Base-by-base conservation (phyloP, 768 basidiomycete genomes). In the Phlegmacium glaucopus region DNA sequence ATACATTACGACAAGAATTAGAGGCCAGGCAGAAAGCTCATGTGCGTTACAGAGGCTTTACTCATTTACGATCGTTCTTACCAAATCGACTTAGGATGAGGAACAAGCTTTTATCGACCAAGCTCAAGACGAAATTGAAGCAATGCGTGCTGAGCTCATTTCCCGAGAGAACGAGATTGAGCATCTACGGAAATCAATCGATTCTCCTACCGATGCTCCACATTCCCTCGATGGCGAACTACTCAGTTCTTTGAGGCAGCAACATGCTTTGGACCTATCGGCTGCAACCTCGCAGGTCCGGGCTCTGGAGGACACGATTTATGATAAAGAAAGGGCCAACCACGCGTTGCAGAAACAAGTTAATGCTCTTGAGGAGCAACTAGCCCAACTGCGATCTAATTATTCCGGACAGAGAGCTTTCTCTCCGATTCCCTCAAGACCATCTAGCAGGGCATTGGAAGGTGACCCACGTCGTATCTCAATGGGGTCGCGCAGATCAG, bases 241-340 rank as follows among this genome's bases (percentile, higher is more conserved):
- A 70, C 63, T 90, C 15, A 76, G 78, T 47, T 79, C 83, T 18
- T 65, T 87, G 28, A 74, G 74, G 57, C 87, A 91, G 58, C 86
- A 90, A 53, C 87, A 91, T 57, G 75, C 78, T 10, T 77, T 94
- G 48, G 90, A 92, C 49, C 74, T 94, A 6, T 93, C 90, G 29
- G 71, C 80, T 9, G 82, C 90, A 4, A 88, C 88, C 29, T 88
- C 87, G 0, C 82, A 83, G 60, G 85, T 94, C 42, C 81, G 92
- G 9, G 76, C 79, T 4, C 72, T 93, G 57, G 90, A 94, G 65
- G 79, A 80, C 9, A 63, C 76, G 9, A 72, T 85, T 25, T 92
- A 87, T 63, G 79, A 88, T 50, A 82, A 85, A 25, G 85, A 91
- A 52, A 82, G 80, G 35, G 75, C 72, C 45, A 74, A 79, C 12